Evolutionary conservation across 495 filamentous ascomycete species (phyloP), one percentile per base, ranked within the genome.

Genomic region (Sordaria brevicollis): DNA sequence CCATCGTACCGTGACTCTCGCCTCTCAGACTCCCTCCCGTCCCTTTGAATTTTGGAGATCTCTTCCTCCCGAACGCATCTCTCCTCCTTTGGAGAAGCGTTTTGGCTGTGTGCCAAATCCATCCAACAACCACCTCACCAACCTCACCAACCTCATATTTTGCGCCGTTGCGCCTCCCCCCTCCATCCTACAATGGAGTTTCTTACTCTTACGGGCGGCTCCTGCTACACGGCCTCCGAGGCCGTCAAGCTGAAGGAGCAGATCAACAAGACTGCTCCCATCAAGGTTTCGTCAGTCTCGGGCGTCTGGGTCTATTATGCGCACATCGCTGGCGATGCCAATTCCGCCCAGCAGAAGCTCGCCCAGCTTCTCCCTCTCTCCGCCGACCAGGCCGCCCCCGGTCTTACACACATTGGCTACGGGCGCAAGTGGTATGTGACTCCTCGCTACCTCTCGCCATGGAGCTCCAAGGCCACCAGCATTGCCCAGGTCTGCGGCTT

Each of bases 401-500:
- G 74, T 36, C 66, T 76, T 49, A 70, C 72, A 25, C 74, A 79
- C 69, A 77, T 77, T 67, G 81, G 77, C 65, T 75, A 75, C 29
- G 72, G 73, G 8, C 76, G 77, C 68, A 79, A 79, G 41, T 84
- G 80, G 77, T 93, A 92, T 76, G 85, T 97, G 65, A 87, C 86
- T 38, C 95, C 94, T 11, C 87, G 95, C 66, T 97, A 94, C 38
- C 93, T 96, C 72, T 97, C 93, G 39, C 95, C 95, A 80, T 99
- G 95, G 95, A 97, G 92, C 77, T 96, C 94, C 66, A 93, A 97
- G 76, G 95, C 94, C 39, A 97, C 94, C 39, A 93, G 88, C 74
- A 97, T 98, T 78, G 89, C 94, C 39, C 88, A 93, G 69, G 94
- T 97, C n/a, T 97, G 94, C 78, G 93, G 91, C 25, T 80, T 97